Conservation (phyloP, 2,329 filamentous ascomycete genomes). For the Cladosporium sp. region DNA sequence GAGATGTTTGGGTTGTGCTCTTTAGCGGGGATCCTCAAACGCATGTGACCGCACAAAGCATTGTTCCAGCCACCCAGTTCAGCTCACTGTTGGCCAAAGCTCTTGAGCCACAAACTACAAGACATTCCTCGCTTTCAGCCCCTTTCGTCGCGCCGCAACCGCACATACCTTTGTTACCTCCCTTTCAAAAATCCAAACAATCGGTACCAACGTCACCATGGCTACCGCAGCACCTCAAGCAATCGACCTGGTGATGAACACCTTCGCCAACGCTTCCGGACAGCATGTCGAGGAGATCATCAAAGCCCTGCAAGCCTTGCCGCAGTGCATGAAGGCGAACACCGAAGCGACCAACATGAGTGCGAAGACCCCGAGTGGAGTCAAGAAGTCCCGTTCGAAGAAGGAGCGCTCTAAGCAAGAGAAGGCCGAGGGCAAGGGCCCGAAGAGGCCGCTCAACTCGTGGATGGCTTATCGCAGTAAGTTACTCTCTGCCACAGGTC, state of each 20-base stretch:
- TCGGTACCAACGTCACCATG: background rate
- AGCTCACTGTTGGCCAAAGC: too few species aligned
- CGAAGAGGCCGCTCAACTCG: background rate
- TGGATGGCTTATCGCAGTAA: background rate
- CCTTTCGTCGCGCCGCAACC: too few species aligned
- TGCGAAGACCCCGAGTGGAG: background rate
- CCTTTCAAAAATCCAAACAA: background rate
- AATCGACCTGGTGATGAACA: conserved; percentile 1
- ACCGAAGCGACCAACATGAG: background rate
- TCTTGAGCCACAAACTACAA: too few species aligned
- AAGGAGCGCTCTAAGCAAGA: conserved; percentile 6
- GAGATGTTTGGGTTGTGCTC: too few species aligned
- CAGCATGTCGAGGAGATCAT: conserved; percentile 1
- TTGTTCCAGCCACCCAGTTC: too few species aligned
- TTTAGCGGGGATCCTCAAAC: too few species aligned
- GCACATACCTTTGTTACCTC: background rate
- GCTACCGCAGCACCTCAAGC: conserved; percentile 7
- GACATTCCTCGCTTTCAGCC: too few species aligned
- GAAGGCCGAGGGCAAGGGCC: background rate
- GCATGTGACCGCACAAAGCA: too few species aligned
- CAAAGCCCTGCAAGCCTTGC: conserved; percentile 6
- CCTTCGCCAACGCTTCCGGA: background rate
- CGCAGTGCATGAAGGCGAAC: background rate
- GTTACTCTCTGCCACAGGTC: too few species aligned
- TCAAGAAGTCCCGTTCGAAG: background rate